Conservation (phyloP, 345 rosid species). For the Stellera chamaejasme region DNA sequence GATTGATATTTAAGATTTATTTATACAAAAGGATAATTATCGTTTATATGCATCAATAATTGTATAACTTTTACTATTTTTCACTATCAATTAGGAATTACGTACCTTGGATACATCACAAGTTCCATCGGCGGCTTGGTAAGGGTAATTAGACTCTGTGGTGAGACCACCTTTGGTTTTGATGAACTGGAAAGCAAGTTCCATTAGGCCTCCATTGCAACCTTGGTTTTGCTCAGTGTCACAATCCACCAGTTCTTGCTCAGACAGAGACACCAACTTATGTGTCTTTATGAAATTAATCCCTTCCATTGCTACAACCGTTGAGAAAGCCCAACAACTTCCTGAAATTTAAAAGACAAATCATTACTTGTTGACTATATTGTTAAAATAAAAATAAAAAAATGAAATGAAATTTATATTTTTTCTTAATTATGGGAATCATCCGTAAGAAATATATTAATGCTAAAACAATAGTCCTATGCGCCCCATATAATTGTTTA, state of each 20-base stretch:
- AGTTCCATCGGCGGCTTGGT: constrained; percentile 27
- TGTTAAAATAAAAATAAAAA: too few relatives aligned
- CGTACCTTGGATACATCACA: constrained; percentile 33
- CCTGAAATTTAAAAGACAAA: constrained; percentile 22
- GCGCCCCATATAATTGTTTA: too few relatives aligned
- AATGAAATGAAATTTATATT: too few relatives aligned
- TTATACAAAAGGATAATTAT: background rate
- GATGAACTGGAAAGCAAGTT: constrained; percentile 58
- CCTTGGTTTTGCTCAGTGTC: constrained; percentile 61
- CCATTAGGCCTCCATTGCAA: constrained; percentile 74
- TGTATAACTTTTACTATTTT: constrained; percentile 2
- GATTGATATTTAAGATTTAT: too few relatives aligned
- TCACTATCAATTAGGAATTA: background rate
- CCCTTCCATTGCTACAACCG: constrained; percentile 64
- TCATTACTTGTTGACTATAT: too few relatives aligned
- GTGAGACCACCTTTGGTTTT: constrained; percentile 47
- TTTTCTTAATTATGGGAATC: too few relatives aligned
- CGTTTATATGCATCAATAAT: background rate
- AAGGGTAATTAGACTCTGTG: constrained; percentile 54
- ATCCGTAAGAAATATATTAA: too few relatives aligned
- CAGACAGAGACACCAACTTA: constrained; percentile 51
- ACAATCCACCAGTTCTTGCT: constrained; percentile 66
- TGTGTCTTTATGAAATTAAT: constrained; percentile 54
- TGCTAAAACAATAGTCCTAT: too few relatives aligned
- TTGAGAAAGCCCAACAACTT: constrained; percentile 85